phyloP scores from a whole-genome alignment of 805 yeast genomes.

The Vanderwaltozyma yarrowii region DNA sequence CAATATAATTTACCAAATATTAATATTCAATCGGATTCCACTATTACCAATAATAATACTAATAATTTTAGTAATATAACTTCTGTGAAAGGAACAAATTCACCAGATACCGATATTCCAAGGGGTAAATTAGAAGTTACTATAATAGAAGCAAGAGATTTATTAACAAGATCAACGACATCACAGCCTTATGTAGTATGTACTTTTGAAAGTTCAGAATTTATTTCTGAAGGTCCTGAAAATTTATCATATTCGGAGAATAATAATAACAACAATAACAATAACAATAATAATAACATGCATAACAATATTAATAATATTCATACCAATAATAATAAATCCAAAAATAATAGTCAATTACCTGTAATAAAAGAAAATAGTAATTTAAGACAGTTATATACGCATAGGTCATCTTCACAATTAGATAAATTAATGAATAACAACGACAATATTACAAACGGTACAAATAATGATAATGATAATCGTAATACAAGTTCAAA shows the following conservation, averaged over 20 bases:
- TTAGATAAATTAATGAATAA: conserved; percentile 23
- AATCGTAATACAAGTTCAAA: conserved; percentile 1
- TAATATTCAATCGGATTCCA: neutral
- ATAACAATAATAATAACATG: conserved; percentile 5
- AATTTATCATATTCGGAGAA: conserved; percentile 17
- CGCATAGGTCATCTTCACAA: conserved; percentile 38
- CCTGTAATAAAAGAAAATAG: conserved; percentile 20
- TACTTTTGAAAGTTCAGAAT: conserved; percentile 85
- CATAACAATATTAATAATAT: conserved; percentile 5
- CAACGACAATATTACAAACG: conserved; percentile 4
- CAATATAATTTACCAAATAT: neutral
- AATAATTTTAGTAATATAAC: neutral
- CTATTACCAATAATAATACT: neutral
- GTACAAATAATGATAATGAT: conserved; percentile 1
- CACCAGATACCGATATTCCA: conserved; percentile 33
- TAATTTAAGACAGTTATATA: conserved; percentile 32
- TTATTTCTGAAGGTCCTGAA: conserved; percentile 72
- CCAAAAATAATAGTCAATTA: conserved; percentile 7
- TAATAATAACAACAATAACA: neutral
- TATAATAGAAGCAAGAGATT: conserved; percentile 68
- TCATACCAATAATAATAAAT: conserved; percentile 5
- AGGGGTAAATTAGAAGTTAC: conserved; percentile 77
- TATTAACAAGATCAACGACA: conserved; percentile 43
- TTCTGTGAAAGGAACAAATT: neutral
- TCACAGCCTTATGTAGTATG: conserved; percentile 85